Conservation (phyloP, 2,329 filamentous ascomycete species). For the Paracoccidioides lutzii region DNA sequence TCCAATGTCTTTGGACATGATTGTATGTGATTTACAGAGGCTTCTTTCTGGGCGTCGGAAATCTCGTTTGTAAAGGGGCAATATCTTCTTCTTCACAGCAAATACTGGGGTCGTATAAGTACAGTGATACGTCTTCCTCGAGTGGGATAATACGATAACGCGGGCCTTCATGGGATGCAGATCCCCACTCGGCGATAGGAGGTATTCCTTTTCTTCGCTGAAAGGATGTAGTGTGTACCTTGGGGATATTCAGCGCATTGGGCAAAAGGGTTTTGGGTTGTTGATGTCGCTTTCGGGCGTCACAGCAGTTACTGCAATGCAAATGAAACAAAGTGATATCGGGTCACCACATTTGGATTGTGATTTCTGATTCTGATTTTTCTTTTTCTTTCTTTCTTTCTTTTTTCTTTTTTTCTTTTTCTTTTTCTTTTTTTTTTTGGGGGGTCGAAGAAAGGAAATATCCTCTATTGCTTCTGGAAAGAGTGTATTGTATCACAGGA, state of each 20-base stretch:
- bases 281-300: neutral
- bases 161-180: neutral
- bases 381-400: neutral
- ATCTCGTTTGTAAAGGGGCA: neutral
- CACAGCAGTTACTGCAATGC: neutral
- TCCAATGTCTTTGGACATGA: neutral
- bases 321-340: neutral
- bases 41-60: neutral
- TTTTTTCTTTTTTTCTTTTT: neutral
- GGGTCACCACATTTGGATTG: neutral
- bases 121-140: neutral
- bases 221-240: neutral
- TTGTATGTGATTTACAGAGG: neutral
- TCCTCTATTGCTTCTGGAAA: neutral
- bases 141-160: neutral
- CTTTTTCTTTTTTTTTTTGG: neutral
- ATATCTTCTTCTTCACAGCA: neutral
- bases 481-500: neutral
- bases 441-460: neutral
- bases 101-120: neutral
- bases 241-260: neutral
- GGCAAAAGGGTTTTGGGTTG: neutral
- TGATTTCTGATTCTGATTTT: neutral
- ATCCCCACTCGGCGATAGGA: neutral
- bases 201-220: neutral